Percentiles rank a stretch among this genome's conserved stretches.
These are phyloP conservation scores for Proliferodiscus dingleyae DNA, from an alignment of 2,329 filamentous ascomycete species.

Conservation along the genomic window DNA sequence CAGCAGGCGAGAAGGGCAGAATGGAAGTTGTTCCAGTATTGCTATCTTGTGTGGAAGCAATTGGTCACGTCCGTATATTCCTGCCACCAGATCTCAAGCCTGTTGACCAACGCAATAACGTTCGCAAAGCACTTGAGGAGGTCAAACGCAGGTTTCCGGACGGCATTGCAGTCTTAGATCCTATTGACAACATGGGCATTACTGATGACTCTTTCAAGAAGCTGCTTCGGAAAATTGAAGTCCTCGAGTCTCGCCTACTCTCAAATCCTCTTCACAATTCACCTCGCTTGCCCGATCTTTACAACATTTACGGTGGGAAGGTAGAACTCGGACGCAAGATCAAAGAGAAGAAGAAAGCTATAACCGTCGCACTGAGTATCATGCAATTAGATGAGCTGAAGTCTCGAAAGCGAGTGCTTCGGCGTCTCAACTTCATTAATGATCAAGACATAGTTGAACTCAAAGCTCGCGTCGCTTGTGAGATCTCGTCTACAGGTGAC, in stretches of 20 bases:
- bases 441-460: slow-evolving; percentile 92
- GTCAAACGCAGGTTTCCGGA: slow-evolving; percentile 87
- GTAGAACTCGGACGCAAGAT: slow-evolving; percentile 71
- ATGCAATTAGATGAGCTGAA: slow-evolving; percentile 95
- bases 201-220: slow-evolving; percentile 90
- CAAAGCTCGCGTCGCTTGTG: slow-evolving; percentile 94
- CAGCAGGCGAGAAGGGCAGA: slow-evolving; percentile 58
- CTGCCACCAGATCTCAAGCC: slow-evolving; percentile 71
- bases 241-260: slow-evolving; percentile 84
- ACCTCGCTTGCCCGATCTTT: slow-evolving; percentile 75
- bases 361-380: slow-evolving; percentile 77
- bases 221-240: slow-evolving; percentile 90
- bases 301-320: slow-evolving; percentile 82
- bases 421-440: slow-evolving; percentile 92
- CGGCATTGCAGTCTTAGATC: slow-evolving; percentile 82
- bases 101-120: slow-evolving; percentile 61
- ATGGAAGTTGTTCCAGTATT: slow-evolving; percentile 84
- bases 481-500: slow-evolving; percentile 78
- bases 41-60: slow-evolving; percentile 76
- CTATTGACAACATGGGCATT: slow-evolving; percentile 95
- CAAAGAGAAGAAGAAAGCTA: slow-evolving; percentile 83
- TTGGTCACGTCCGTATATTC: slow-evolving; percentile 80
- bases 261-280: slow-evolving; percentile 90
- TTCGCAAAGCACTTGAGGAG: slow-evolving; percentile 67
- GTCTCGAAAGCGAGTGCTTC: slow-evolving; percentile 88